These are phyloP conservation scores for Karstenula rhodostoma DNA, from an alignment of 2,329 filamentous ascomycete species.

Conservation along the genomic window DNA sequence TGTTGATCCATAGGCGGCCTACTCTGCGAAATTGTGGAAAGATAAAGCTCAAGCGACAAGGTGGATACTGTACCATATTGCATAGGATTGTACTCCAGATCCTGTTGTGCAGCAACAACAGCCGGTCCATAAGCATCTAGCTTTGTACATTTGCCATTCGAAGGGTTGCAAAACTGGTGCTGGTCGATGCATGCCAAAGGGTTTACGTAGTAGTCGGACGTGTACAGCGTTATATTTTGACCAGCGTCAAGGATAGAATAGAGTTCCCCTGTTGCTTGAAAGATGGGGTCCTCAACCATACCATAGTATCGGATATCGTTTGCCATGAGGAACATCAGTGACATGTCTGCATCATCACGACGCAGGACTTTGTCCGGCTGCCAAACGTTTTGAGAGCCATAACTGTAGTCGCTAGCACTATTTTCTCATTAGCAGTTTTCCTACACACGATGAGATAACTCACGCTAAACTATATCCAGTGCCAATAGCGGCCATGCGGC, in stretches of 20 bases:
- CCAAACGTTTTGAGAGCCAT: slow-evolving; percentile 13
- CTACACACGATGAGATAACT: background rate
- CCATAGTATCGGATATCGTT: slow-evolving; percentile 17
- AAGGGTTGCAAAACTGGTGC: slow-evolving; percentile 22
- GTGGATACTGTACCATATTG: slow-evolving; percentile 13
- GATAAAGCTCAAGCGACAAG: slow-evolving; percentile 10
- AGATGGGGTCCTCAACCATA: slow-evolving; percentile 17
- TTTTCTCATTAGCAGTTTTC: background rate
- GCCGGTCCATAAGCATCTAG: background rate
- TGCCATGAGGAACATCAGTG: slow-evolving; percentile 18
- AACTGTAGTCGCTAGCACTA: background rate
- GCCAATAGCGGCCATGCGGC: slow-evolving; percentile 8
- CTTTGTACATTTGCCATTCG: slow-evolving; percentile 11
- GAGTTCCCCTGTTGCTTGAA: slow-evolving; percentile 6
- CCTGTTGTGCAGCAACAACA: background rate
- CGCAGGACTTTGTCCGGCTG: slow-evolving; percentile 10
- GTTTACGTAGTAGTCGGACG: slow-evolving; percentile 15
- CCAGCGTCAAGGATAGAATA: slow-evolving; percentile 7
- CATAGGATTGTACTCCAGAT: slow-evolving; percentile 15
- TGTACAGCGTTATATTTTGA: slow-evolving; percentile 16
- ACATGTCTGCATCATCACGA: slow-evolving; percentile 17
- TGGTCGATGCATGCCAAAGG: slow-evolving; percentile 17
- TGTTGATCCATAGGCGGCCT: background rate
- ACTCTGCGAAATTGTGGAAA: slow-evolving; percentile 14
- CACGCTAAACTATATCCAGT: slow-evolving; percentile 13